These are phyloP conservation scores for Dalechampia spathulata DNA, from an alignment of 441 rosid species.

Conservation along the genomic window DNA sequence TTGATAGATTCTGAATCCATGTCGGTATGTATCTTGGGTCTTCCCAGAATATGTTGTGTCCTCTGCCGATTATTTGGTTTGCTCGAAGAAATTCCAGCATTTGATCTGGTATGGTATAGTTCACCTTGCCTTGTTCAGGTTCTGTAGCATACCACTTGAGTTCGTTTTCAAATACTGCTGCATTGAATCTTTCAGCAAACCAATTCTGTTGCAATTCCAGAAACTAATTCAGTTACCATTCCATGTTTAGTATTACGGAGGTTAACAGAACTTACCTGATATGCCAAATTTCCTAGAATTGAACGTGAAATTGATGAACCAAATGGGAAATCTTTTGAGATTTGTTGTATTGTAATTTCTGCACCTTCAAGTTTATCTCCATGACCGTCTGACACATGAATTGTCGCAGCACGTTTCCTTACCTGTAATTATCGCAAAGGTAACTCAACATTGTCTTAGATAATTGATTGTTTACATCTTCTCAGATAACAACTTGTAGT, in stretches of 20 bases:
- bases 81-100: constrained; percentile 55
- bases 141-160: constrained; percentile 89
- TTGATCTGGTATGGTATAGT: constrained; percentile 56
- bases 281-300: constrained; percentile 55
- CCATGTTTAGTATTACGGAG: too few relatives aligned
- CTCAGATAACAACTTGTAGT: too few relatives aligned
- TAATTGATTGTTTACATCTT: too few relatives aligned
- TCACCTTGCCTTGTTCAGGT: constrained; percentile 46
- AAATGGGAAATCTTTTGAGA: constrained; percentile 69
- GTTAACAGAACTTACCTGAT: constrained; percentile 40
- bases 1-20: constrained; percentile 48
- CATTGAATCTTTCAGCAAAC: constrained; percentile 73
- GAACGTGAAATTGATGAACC: constrained; percentile 74
- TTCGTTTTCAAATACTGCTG: constrained; percentile 82
- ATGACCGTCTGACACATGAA: constrained; percentile 49
- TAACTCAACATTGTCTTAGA: too few relatives aligned
- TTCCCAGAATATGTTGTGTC: constrained; percentile 92
- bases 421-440: constrained; percentile 37
- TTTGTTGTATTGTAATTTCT: constrained; percentile 35
- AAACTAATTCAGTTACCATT: not conserved
- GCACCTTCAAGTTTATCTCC: constrained; percentile 57
- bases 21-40: constrained; percentile 57
- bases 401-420: constrained; percentile 60
- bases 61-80: constrained; percentile 50
- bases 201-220: constrained; percentile 36